Conservation (phyloP, 108 stramenopile genomes). For the Discostella stelligeroides region DNA sequence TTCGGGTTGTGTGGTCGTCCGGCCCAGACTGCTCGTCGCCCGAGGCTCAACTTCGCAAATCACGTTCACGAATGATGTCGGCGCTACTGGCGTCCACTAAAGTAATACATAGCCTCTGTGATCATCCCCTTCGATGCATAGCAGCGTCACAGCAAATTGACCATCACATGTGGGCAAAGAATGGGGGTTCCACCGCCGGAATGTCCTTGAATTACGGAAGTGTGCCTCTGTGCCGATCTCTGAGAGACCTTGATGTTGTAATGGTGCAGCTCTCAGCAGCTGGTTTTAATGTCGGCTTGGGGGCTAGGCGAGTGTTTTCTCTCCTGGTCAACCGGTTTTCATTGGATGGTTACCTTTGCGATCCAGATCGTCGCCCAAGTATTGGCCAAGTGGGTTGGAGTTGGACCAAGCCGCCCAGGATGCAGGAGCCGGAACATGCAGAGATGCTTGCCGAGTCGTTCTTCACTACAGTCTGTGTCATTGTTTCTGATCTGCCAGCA, state of each 20-base stretch:
- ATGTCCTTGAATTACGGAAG: conserved; percentile 88
- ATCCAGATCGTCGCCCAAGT: conserved; percentile 70
- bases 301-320: conserved; percentile 75
- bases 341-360: conserved; percentile 85
- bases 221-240: conserved; percentile 81
- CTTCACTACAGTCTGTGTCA: conserved; percentile 78
- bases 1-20: conserved; percentile 85
- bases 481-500: conserved; percentile 85
- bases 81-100: conserved; percentile 85
- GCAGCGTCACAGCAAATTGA: conserved; percentile 88
- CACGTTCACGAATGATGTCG: conserved; percentile 69
- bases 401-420: conserved; percentile 84
- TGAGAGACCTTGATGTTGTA: conserved; percentile 83
- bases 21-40: conserved; percentile 81
- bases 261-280: conserved; percentile 86
- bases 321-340: conserved; percentile 79
- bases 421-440: conserved; percentile 85
- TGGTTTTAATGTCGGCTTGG: conserved; percentile 83
- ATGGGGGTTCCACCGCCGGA: conserved; percentile 79
- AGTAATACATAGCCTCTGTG: conserved; percentile 82
- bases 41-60: conserved; percentile 78
- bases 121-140: conserved; percentile 87
- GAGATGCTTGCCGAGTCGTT: conserved; percentile 80
- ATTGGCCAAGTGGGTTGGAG: conserved; percentile 63
- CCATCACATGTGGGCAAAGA: conserved; percentile 86